A percentile compares a stretch with the other conserved stretches of the same genome.
Evolutionary conservation across 345 rosid genomes (phyloP).

Genomic region (Lepidium sativum): DNA sequence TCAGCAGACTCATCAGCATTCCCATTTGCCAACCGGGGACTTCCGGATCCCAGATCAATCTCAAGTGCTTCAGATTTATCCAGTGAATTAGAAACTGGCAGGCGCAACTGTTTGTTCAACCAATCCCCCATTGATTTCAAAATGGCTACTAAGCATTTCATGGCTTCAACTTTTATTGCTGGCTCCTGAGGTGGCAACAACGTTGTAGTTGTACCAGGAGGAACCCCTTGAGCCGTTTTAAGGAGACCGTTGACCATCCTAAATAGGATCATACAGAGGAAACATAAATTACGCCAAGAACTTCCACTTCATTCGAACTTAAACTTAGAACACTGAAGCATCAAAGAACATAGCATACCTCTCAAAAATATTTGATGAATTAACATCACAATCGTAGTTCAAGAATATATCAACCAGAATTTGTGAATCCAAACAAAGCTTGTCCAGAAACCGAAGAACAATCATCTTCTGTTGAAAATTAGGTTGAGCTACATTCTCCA

Average conservation of each 20-base stretch:
- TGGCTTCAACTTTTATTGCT: constrained; percentile 75
- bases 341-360: constrained; percentile 45
- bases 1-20: constrained; percentile 53
- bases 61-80: constrained; percentile 23
- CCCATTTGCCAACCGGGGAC: constrained; percentile 31
- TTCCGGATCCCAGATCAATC: constrained; percentile 29
- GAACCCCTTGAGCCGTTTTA: constrained; percentile 77
- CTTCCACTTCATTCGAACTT: constrained; percentile 7
- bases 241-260: constrained; percentile 90
- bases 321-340: background rate
- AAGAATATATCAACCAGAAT: constrained; percentile 91
- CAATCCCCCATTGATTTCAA: constrained; percentile 76
- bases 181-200: constrained; percentile 67
- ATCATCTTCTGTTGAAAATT: constrained; percentile 97
- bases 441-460: constrained; percentile 93
- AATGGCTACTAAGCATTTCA: constrained; percentile 75
- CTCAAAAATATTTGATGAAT: constrained; percentile 92
- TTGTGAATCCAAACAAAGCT: constrained; percentile 93
- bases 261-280: constrained; percentile 28
- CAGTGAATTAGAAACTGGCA: constrained; percentile 21
- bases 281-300: constrained; percentile 8
- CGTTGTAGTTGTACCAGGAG: constrained; percentile 69
- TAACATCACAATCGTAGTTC: constrained; percentile 98
- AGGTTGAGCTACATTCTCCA: constrained; percentile 96
- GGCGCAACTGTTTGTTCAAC: constrained; percentile 60